These are phyloP conservation scores for Ogataea henricii DNA, from an alignment of 805 yeast species.

Conservation along the genomic window DNA sequence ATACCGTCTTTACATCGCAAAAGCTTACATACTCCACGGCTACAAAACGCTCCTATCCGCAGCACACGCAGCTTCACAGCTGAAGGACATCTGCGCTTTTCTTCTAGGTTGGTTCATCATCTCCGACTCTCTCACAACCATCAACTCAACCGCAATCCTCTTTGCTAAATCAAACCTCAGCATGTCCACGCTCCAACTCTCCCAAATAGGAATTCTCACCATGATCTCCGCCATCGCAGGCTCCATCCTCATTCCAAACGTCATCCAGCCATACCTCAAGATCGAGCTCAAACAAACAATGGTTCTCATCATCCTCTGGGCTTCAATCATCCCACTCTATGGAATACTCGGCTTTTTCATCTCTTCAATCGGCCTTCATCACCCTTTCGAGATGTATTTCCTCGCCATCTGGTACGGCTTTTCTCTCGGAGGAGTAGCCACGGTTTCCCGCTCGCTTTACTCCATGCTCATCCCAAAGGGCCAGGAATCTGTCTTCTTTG, in stretches of 20 bases:
- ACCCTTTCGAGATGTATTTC: conserved; percentile 66
- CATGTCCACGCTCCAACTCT: conserved; percentile 69
- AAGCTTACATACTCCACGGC: conserved; percentile 52
- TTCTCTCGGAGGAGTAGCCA: conserved; percentile 71
- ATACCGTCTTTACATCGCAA: conserved; percentile 18
- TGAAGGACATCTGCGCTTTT: conserved; percentile 67
- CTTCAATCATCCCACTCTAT: conserved; percentile 68
- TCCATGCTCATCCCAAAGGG: conserved; percentile 73
- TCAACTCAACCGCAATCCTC: conserved; percentile 75
- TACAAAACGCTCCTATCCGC: conserved; percentile 61
- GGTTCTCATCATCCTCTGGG: conserved; percentile 56
- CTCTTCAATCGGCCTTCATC: conserved; percentile 55
- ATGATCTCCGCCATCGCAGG: conserved; percentile 71
- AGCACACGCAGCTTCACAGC: conserved; percentile 56
- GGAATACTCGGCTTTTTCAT: conserved; percentile 69
- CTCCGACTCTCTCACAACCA: conserved; percentile 75
- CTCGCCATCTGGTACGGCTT: conserved; percentile 77
- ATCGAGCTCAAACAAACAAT: conserved; percentile 51
- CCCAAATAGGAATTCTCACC: conserved; percentile 63
- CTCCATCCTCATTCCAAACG: conserved; percentile 57
- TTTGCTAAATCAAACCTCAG: conserved; percentile 71
- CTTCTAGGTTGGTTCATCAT: conserved; percentile 75
- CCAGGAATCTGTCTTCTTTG: conserved; percentile 73
- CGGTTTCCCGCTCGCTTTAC: conserved; percentile 68
- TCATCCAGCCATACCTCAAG: conserved; percentile 38